These are phyloP conservation scores for Tinospora cordifolia DNA, from an alignment of 164 flowering plant species.

Conservation along the genomic window DNA sequence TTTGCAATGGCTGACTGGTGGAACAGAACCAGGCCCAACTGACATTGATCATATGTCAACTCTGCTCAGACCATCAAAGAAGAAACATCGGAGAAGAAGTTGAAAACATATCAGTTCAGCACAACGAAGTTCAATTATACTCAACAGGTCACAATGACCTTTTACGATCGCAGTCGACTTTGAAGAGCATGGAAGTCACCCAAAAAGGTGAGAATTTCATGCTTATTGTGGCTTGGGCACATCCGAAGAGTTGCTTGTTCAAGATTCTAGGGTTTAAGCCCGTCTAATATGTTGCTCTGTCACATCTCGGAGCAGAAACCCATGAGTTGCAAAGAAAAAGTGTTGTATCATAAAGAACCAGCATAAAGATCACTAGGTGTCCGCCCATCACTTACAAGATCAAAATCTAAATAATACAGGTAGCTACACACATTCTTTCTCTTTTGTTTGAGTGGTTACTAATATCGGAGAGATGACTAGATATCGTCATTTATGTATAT, in stretches of 20 bases:
- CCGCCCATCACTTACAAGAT: neutral
- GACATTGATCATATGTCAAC: slow-evolving; percentile 46
- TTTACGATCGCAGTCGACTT: neutral
- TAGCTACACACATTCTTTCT: neutral
- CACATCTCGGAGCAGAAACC: neutral
- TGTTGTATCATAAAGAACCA: neutral
- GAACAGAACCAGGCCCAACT: slow-evolving; percentile 28
- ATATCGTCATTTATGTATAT: neutral
- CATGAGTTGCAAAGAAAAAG: neutral
- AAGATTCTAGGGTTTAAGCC: neutral
- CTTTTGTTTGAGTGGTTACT: neutral
- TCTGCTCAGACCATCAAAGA: slow-evolving; percentile 59
- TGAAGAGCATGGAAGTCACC: neutral
- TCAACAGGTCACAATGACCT: neutral
- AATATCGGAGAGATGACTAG: neutral
- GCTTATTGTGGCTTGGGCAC: neutral
- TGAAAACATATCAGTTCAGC: neutral
- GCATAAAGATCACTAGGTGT: neutral
- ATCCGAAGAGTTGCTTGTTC: neutral
- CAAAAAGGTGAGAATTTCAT: neutral
- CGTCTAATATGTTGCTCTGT: no score
- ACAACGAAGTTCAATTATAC: neutral
- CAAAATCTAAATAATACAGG: neutral
- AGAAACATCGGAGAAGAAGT: slow-evolving; percentile 26
- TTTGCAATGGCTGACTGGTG: slow-evolving; percentile 58